phyloP scores from a whole-genome alignment of 139 green algal species.

The Klebsormidium nitens region DNA sequence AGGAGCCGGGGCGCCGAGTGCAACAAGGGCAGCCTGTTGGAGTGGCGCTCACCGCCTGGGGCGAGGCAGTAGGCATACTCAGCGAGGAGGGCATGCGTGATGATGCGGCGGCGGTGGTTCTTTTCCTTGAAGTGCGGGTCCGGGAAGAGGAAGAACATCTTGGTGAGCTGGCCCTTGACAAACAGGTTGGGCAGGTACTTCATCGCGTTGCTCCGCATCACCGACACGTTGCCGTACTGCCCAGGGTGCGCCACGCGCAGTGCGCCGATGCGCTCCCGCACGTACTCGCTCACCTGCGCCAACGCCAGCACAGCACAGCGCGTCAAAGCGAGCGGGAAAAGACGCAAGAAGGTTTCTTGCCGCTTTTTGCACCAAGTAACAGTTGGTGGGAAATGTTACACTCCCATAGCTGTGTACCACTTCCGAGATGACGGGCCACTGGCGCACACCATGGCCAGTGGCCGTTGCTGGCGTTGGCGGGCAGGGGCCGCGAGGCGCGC shows the following conservation, averaged over 20 bases:
- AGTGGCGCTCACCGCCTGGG: constrained; percentile 50
- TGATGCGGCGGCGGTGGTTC: constrained; percentile 83
- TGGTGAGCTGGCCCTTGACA: constrained; percentile 68
- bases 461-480: background rate
- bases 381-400: too few species aligned
- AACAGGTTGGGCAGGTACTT: constrained; percentile 96
- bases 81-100: constrained; percentile 71
- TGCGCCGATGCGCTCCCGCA: constrained; percentile 74
- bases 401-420: too few species aligned
- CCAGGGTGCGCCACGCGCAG: constrained; percentile 61
- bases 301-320: background rate
- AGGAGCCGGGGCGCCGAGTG: too few species aligned
- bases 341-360: background rate
- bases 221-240: constrained; percentile 71
- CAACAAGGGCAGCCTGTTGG: background rate
- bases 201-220: constrained; percentile 88
- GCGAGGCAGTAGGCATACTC: constrained; percentile 93
- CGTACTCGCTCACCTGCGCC: constrained; percentile 64
- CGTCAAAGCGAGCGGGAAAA: constrained; percentile 6
- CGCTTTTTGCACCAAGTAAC: too few species aligned
- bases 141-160: constrained; percentile 99
- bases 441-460: too few species aligned
- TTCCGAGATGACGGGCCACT: too few species aligned
- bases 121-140: constrained; percentile 63
- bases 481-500: background rate